A percentile compares a stretch with the other conserved stretches of the same genome.
Evolutionary conservation across 495 filamentous ascomycete species (phyloP).

Genomic region (Annulohypoxylon moriforme): DNA sequence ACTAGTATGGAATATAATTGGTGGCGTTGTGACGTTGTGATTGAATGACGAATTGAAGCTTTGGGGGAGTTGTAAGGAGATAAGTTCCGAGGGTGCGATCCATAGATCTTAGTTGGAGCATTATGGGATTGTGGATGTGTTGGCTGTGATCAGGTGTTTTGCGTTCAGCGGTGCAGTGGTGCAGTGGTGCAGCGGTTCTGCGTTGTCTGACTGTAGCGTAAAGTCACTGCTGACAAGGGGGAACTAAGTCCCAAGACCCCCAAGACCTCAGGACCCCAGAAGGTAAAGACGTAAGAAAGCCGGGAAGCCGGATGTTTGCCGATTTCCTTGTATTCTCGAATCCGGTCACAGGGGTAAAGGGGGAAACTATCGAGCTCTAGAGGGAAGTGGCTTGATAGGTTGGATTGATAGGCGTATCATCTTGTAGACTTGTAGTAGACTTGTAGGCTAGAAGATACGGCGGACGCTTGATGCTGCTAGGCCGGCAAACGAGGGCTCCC

Average conservation of each 20-base stretch:
- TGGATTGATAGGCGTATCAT: neutral
- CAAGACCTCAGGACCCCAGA: neutral
- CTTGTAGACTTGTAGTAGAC: neutral
- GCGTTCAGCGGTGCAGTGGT: neutral
- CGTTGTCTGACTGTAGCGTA: conserved; percentile 27
- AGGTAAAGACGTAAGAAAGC: conserved; percentile 4
- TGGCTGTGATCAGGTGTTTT: conserved; percentile 40
- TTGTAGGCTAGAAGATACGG: neutral
- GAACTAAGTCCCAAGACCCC: conserved; percentile 11
- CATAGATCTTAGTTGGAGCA: conserved; percentile 7
- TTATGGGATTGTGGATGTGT: conserved; percentile 3
- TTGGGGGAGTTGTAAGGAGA: conserved; percentile 23
- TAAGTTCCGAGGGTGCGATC: conserved; percentile 30
- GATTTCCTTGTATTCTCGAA: conserved; percentile 34
- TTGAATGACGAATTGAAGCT: conserved; percentile 32
- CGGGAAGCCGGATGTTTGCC: conserved; percentile 26
- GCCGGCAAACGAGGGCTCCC: conserved; percentile 8
- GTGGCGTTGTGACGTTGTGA: neutral
- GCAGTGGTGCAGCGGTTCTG: conserved; percentile 9
- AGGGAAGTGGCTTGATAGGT: conserved; percentile 28
- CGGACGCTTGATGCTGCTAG: conserved; percentile 11
- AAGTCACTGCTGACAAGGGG: conserved; percentile 35
- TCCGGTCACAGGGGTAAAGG: conserved; percentile 9
- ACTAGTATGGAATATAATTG: conserved; percentile 11
- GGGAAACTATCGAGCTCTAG: conserved; percentile 22